Evolutionary conservation across 1,284 basidiomycete species (phyloP).

Genomic region (Papiliotrema laurentii): DNA sequence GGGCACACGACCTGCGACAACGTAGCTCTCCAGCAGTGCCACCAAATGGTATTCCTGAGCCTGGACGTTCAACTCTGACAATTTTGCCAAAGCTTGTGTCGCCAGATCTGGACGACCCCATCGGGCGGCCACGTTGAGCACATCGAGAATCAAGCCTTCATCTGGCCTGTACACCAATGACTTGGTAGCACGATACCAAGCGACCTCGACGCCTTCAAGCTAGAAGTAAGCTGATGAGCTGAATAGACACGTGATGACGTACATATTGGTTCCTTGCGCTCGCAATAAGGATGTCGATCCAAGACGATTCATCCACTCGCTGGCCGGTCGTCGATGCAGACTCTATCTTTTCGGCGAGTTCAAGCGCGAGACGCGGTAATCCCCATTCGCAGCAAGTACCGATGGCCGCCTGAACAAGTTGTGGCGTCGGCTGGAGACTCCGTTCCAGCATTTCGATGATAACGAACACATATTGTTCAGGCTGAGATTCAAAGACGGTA

Average conservation of each 20-base stretch:
- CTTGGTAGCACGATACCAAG: constrained; percentile 61
- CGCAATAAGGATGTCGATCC: constrained; percentile 33
- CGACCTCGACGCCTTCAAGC: constrained; percentile 61
- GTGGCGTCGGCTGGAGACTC: constrained; percentile 11
- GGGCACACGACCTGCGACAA: constrained; percentile 35
- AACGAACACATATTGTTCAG: constrained; percentile 29
- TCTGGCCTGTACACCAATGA: constrained; percentile 59
- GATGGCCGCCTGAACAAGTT: constrained; percentile 10
- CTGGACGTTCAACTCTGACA: constrained; percentile 53
- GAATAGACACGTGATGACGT: constrained; percentile 12
- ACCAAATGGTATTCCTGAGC: constrained; percentile 55
- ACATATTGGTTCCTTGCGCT: constrained; percentile 37
- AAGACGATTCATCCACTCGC: constrained; percentile 13
- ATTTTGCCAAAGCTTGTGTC: constrained; percentile 57
- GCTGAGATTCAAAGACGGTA: constrained; percentile 10
- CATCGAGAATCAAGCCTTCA: constrained; percentile 65
- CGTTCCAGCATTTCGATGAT: constrained; percentile 30
- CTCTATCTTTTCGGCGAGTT: constrained; percentile 24
- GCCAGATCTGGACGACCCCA: constrained; percentile 65
- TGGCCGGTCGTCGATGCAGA: constrained; percentile 6
- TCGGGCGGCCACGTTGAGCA: constrained; percentile 68
- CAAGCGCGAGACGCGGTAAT: constrained; percentile 29
- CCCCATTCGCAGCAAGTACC: constrained; percentile 25
- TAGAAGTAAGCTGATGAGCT: constrained; percentile 35
- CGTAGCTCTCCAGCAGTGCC: constrained; percentile 44